These are phyloP conservation scores for Mycena sp. DNA, from an alignment of 1,284 basidiomycete species.

Conservation along the genomic window DNA sequence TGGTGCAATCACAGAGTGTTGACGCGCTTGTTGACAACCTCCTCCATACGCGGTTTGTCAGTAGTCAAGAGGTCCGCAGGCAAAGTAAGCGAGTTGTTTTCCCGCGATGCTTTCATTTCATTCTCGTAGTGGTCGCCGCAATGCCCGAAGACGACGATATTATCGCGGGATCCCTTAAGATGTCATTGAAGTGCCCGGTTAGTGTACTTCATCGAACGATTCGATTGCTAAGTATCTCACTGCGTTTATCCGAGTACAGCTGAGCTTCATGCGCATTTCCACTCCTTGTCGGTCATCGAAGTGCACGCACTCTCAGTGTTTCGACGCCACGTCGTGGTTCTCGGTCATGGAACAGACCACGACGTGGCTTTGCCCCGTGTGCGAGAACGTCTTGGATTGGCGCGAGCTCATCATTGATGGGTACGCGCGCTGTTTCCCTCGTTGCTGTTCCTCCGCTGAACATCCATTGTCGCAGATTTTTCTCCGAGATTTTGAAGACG, in stretches of 20 bases:
- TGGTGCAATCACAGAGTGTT: slow-evolving; percentile 79
- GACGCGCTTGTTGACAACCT: slow-evolving; percentile 73
- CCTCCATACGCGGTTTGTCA: slow-evolving; percentile 71
- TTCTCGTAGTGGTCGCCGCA: slow-evolving; percentile 64
- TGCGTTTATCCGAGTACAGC: slow-evolving; percentile 60
- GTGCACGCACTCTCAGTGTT: slow-evolving; percentile 95
- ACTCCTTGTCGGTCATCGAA: slow-evolving; percentile 86
- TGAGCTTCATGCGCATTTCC: slow-evolving; percentile 89
- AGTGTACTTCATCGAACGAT: slow-evolving; percentile 70
- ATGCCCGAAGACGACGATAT: slow-evolving; percentile 87
- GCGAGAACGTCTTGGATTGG: slow-evolving; percentile 82
- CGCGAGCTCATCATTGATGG: slow-evolving; percentile 93
- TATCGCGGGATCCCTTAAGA: slow-evolving; percentile 83
- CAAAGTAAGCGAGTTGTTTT: slow-evolving; percentile 60
- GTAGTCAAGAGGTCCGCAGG: slow-evolving; percentile 69
- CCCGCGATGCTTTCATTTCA: background rate
- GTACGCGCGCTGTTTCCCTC: slow-evolving; percentile 48
- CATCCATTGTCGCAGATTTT: slow-evolving; percentile 65
- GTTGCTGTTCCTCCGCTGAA: slow-evolving; percentile 8
- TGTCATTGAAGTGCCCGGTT: slow-evolving; percentile 88
- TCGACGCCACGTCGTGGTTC: slow-evolving; percentile 95
- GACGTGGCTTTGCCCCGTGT: slow-evolving; percentile 95
- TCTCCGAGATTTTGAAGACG: slow-evolving; percentile 80
- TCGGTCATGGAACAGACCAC: slow-evolving; percentile 97
- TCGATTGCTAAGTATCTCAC: too few relatives aligned